phyloP scores from a whole-genome alignment of 1,284 basidiomycete genomes.

The Athelia psychrophila region DNA sequence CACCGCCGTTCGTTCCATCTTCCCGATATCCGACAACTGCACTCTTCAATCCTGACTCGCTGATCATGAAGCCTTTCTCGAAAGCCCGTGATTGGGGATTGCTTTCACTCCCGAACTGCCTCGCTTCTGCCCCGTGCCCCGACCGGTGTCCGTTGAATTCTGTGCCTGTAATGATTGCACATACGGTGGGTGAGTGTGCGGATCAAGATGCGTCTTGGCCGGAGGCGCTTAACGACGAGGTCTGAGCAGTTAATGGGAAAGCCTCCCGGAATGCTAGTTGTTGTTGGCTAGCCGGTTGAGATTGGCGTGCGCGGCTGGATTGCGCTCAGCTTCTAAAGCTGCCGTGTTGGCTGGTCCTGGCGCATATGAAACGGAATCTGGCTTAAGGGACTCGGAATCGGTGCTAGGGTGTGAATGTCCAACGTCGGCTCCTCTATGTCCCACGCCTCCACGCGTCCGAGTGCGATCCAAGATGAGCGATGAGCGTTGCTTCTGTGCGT shows the following conservation, averaged over 20 bases:
- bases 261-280: not conserved
- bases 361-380: slow-evolving; percentile 46
- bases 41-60: slow-evolving; percentile 78
- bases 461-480: slow-evolving; percentile 84
- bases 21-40: slow-evolving; percentile 79
- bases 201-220: slow-evolving; percentile 33
- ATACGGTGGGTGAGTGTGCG: slow-evolving; percentile 54
- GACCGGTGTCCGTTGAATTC: slow-evolving; percentile 71
- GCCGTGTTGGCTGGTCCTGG: slow-evolving; percentile 46
- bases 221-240: not conserved
- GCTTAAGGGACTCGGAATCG: slow-evolving; percentile 24
- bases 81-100: slow-evolving; percentile 32
- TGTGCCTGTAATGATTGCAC: slow-evolving; percentile 60
- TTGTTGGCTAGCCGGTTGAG: too few species aligned
- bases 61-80: slow-evolving; percentile 71
- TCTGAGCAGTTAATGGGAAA: not conserved
- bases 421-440: slow-evolving; percentile 69
- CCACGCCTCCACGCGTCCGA: slow-evolving; percentile 65
- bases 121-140: slow-evolving; percentile 53
- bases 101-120: slow-evolving; percentile 42
- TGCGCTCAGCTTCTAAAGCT: slow-evolving; percentile 49
- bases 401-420: slow-evolving; percentile 60
- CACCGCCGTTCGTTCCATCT: slow-evolving; percentile 67
- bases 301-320: too few species aligned
- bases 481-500: slow-evolving; percentile 72